Conservation (phyloP, 2,329 filamentous ascomycete species). For the Hypoxylon sp. region DNA sequence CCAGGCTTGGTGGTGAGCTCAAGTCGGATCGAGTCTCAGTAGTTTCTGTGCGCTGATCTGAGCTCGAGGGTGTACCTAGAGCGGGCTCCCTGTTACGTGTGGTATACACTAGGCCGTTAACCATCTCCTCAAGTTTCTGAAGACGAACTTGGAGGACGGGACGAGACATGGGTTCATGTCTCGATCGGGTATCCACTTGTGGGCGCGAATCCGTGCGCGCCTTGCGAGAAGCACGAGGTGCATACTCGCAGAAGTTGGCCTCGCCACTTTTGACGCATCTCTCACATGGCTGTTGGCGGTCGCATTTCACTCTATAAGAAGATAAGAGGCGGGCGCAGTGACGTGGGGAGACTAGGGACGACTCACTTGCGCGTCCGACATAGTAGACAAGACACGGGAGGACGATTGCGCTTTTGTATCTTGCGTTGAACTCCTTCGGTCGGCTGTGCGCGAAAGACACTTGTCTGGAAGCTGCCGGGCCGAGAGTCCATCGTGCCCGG, state of each 20-base stretch:
- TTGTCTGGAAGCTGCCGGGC: constrained; percentile 52
- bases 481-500: constrained; percentile 50
- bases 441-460: constrained; percentile 55
- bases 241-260: constrained; percentile 55
- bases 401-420: constrained; percentile 56
- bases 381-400: constrained; percentile 54
- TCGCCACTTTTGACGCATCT: constrained; percentile 57
- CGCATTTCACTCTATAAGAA: constrained; percentile 55
- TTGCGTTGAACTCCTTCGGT: constrained; percentile 54
- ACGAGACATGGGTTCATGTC: constrained; percentile 49
- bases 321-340: constrained; percentile 24
- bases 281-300: constrained; percentile 57
- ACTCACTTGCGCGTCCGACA: constrained; percentile 55
- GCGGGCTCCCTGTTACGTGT: constrained; percentile 41
- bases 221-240: constrained; percentile 53
- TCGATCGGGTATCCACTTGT: constrained; percentile 46
- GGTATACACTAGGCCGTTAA: constrained; percentile 51
- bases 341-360: constrained; percentile 8
- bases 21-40: constrained; percentile 50
- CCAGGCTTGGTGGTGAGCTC: constrained; percentile 49
- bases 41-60: constrained; percentile 48
- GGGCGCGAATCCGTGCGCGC: constrained; percentile 51
- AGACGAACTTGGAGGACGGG: constrained; percentile 54
- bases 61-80: constrained; percentile 49
- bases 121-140: constrained; percentile 56